Evolutionary conservation across 768 basidiomycete genomes (phyloP).

Genomic region (Collybia mongolica): DNA sequence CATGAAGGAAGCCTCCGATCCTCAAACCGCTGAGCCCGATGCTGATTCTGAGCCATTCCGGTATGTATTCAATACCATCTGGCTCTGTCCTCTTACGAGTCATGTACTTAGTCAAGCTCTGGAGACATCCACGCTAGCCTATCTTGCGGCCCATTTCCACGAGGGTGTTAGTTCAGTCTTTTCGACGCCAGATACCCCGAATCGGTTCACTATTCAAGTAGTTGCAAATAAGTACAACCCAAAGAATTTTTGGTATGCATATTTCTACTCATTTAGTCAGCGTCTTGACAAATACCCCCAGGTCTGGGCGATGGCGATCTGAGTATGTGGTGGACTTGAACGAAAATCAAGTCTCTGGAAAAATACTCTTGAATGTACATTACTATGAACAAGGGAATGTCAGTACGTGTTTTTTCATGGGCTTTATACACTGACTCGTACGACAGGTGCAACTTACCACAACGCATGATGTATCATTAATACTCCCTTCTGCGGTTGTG

Average conservation of each 20-base stretch:
- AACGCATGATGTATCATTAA: constrained; percentile 62
- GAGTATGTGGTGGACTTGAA: constrained; percentile 75
- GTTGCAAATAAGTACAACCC: constrained; percentile 98
- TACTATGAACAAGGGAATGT: constrained; percentile 99
- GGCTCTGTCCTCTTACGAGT: background rate
- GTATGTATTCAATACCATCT: constrained; percentile 36
- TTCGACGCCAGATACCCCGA: constrained; percentile 41
- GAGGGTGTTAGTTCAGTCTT: constrained; percentile 80
- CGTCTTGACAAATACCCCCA: constrained; percentile 24
- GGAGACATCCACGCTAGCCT: constrained; percentile 62
- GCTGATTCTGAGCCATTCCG: constrained; percentile 73
- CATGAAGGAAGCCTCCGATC: constrained; percentile 74
- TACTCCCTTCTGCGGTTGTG: constrained; percentile 57
- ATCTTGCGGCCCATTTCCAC: constrained; percentile 79
- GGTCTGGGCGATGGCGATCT: constrained; percentile 96
- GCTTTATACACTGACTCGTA: constrained; percentile 1
- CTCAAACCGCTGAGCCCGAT: constrained; percentile 59
- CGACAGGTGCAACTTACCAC: constrained; percentile 87
- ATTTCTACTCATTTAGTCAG: background rate
- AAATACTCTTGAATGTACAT: constrained; percentile 82
- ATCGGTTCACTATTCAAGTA: constrained; percentile 68
- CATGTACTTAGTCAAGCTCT: constrained; percentile 55
- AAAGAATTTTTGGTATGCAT: constrained; percentile 79
- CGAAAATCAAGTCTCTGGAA: constrained; percentile 63
- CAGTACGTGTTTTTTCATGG: constrained; percentile 16